phyloP scores from a whole-genome alignment of 2,329 filamentous ascomycete genomes.

The Talaromyces marneffei region DNA sequence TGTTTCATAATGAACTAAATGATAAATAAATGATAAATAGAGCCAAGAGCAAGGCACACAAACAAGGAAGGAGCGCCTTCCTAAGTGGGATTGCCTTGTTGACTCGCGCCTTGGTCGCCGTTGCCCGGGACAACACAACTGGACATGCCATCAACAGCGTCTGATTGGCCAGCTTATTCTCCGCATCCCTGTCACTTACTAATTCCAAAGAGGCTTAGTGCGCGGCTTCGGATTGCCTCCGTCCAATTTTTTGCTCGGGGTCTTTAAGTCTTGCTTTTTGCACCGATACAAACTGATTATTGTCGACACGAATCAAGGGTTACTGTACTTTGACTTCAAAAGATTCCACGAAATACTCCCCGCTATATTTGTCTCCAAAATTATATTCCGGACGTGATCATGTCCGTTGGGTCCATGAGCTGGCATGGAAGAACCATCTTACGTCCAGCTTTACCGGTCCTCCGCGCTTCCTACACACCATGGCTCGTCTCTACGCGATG shows the following conservation, averaged over 20 bases:
- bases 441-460: constrained; percentile 12
- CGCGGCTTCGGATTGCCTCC: neutral
- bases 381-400: constrained; percentile 11
- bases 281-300: neutral
- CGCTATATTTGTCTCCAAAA: too few relatives aligned
- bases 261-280: neutral
- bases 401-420: constrained; percentile 30
- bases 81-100: constrained; percentile 13
- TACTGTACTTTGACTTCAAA: too few relatives aligned
- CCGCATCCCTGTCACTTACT: constrained; percentile 2
- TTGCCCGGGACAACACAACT: constrained; percentile 14
- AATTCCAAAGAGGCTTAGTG: neutral
- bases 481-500: constrained; percentile 26
- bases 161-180: constrained; percentile 12
- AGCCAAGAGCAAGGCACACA: neutral
- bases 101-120: constrained; percentile 8
- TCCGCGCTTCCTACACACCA: constrained; percentile 11
- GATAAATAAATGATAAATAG: constrained; percentile 5
- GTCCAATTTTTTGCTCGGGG: constrained; percentile 5
- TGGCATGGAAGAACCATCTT: constrained; percentile 21
- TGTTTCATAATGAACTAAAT: constrained; percentile 7
- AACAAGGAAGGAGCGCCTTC: neutral
- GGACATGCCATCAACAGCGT: neutral
- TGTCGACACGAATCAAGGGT: too few relatives aligned
- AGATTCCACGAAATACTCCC: neutral